Evolutionary conservation across 2,329 filamentous ascomycete genomes (phyloP), one percentile per base, ranked within the genome.

Genomic region (Stagonosporopsis chrysanthemi): DNA sequence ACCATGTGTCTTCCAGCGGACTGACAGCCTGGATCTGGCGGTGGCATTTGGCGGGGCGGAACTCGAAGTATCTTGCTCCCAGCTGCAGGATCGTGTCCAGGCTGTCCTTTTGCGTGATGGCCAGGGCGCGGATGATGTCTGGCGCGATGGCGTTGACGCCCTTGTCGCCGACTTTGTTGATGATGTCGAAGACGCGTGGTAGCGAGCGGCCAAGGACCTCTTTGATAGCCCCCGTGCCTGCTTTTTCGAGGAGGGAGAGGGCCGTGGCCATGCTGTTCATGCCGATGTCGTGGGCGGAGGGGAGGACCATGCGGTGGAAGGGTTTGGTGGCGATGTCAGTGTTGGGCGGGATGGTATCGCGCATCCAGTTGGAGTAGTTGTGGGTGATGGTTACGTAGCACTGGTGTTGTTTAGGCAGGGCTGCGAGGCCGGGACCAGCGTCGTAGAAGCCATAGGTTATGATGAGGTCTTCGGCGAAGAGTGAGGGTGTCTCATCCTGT

Each of bases 61-160:
- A 83, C 67, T 83, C 82, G 50, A 84, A 84, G 69, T 84, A 84
- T 4, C 82, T 66, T 0, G 80, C 80, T 0, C 81, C 82, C 35
- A 83, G 74, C 36, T 69, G 69, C 46, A 84, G 75, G 42, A 84
- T 80, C 6, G 74, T 73, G 8, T 72, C 62, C 0, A 83, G 70
- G 2, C 66, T 69, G 60, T 84, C 81, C 60, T 84, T 84, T 47
- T 84, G 82, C 7, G 81, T 84, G 43, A 83, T 77, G 55, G 81
- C 79, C 2, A 83, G 74, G 6, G 79, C 80, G 53, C 75, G 73
- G 62, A 84, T 77, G 64, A 84, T 83, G 63, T 78, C 69, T 15
- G 66, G 77, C 3, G 70, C 71, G 22, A 76, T 73, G 35, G 48
- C 63, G 19, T 70, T 69, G 7, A 73, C 58, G 6, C 69, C 70